Conservation (phyloP, 2,329 filamentous ascomycete species). For the Botrytis cinerea region DNA sequence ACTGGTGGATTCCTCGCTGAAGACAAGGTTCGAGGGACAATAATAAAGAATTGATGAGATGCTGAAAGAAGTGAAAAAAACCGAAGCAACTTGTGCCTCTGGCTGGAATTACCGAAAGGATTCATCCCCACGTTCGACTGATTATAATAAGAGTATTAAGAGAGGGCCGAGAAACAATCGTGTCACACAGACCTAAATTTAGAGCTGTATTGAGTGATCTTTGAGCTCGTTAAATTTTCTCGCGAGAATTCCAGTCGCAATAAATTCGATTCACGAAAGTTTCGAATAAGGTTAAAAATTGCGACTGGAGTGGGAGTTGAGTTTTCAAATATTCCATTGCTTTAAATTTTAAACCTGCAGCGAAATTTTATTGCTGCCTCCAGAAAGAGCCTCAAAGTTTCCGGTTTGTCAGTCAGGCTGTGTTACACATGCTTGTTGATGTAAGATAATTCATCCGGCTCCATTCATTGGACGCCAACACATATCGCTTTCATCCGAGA, state of each 20-base stretch:
- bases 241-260: neutral
- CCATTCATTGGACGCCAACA: conserved; percentile 2
- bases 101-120: conserved; percentile 5
- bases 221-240: neutral
- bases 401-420: neutral
- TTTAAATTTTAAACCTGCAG: neutral
- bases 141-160: neutral
- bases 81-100: neutral
- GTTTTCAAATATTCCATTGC: neutral
- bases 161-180: neutral
- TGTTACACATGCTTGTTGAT: neutral
- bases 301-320: neutral
- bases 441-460: neutral
- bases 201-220: neutral
- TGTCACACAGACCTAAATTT: neutral
- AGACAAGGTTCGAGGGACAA: neutral
- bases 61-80: neutral
- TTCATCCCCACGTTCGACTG: neutral
- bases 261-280: neutral
- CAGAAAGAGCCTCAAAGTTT: conserved; percentile 11
- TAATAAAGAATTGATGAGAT: neutral
- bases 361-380: neutral
- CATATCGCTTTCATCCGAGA: neutral
- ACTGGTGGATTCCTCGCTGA: neutral
- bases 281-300: neutral